Evolutionary conservation across 1,139 yeast species (phyloP), one percentile per base, ranked within the genome.

Genomic region (Debaryomyces sp.): DNA sequence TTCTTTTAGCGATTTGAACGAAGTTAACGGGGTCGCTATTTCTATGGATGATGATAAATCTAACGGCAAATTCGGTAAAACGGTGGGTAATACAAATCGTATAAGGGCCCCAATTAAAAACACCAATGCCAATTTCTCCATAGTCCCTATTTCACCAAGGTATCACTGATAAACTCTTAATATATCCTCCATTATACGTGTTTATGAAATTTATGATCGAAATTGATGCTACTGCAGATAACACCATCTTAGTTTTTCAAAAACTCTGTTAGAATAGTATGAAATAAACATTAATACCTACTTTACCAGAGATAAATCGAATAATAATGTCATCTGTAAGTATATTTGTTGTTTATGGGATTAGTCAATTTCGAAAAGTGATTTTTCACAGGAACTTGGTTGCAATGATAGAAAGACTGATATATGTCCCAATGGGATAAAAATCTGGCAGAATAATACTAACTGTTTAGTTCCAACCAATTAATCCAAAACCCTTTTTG

Each of bases 401-500:
- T 12, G 13, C 30, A 27, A 15, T 35, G 38, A 9, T 33, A n/a
- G 36, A 33, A 13, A 12, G 9, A 4, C 15, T 33, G 36, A 13
- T 10, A 7, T n/a, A n/a, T 33, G 12, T 27, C n/a, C n/a, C n/a
- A 9, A n/a, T 23, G n/a, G 21, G 21, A 23, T 23, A n/a, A n/a
- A 22, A 22, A n/a, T 6, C 8, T 17, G 7, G 18, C 34, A 21
- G 23, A 17, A 27, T 17, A 35, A 18, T 56, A 54, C 61, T 58
- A 57, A 58, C 59, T 3, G 29, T 45, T 37, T 53, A 79, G 87
- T 82, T 87, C 56, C 85, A 84, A 54, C 95, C 95, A 13, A 75
- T 87, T 17, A 92, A 92, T 62, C 99, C 99, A 22, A 91, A 89
- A 65, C 98, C 98, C 27, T 94, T 87, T 59, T 73, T 94, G 47